A percentile compares a stretch with the other conserved stretches of the same genome.
phyloP scores from a whole-genome alignment of 2,329 filamentous ascomycete species.

The Diaporthe velutina region DNA sequence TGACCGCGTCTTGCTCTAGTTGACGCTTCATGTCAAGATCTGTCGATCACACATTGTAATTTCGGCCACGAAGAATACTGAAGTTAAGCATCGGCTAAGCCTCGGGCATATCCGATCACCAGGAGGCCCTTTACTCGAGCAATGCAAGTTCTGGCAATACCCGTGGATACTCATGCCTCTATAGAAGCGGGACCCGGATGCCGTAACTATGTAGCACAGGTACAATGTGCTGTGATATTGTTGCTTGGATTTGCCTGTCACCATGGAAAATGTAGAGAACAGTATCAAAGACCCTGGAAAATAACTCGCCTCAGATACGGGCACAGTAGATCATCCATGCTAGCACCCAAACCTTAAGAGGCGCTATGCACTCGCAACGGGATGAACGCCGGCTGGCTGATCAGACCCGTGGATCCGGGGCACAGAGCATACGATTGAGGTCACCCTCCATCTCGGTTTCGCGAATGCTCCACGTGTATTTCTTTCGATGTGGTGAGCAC shows the following conservation, averaged over 20 bases:
- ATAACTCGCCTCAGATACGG: slow-evolving; percentile 1
- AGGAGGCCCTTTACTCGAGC: background rate
- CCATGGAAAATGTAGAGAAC: background rate
- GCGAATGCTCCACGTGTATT: background rate
- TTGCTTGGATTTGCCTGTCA: background rate
- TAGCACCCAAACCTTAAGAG: slow-evolving; percentile 20
- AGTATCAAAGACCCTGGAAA: background rate
- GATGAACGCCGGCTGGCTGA: background rate
- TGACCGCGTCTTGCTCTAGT: background rate
- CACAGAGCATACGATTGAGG: background rate
- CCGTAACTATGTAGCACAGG: background rate
- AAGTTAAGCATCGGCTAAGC: background rate
- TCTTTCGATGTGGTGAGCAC: background rate
- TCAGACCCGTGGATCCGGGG: slow-evolving; percentile 5
- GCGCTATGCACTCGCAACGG: background rate
- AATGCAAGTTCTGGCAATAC: background rate
- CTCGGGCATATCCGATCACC: background rate
- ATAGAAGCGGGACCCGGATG: background rate
- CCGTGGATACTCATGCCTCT: no score
- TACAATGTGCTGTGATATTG: no score
- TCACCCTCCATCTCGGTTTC: background rate
- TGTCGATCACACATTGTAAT: slow-evolving; percentile 6
- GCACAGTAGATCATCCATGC: background rate
- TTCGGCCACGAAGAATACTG: background rate
- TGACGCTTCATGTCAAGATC: background rate